Percentiles rank a stretch among this genome's conserved stretches.
phyloP scores from a whole-genome alignment of 2,329 filamentous ascomycete species.

The Cladorrhinum sp. region DNA sequence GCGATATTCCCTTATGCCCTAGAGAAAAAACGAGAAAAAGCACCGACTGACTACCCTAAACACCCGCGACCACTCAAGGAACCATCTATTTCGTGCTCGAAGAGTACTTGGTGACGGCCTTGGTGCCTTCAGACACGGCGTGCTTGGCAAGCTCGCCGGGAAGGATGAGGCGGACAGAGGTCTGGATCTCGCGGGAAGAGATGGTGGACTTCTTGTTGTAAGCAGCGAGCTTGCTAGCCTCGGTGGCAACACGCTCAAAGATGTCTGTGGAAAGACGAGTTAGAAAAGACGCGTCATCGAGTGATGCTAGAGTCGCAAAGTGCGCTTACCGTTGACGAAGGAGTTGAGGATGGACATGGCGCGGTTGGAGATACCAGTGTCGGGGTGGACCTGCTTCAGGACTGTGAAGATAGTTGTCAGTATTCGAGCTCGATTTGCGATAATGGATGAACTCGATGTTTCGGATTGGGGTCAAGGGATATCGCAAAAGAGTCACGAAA shows the following conservation, averaged over 20 bases:
- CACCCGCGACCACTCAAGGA: slow-evolving; percentile 32
- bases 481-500: slow-evolving; percentile 8
- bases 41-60: slow-evolving; percentile 22
- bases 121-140: slow-evolving; percentile 98
- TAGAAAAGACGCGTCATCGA: slow-evolving; percentile 21
- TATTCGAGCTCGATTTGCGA: slow-evolving; percentile 3
- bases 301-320: background rate
- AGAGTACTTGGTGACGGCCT: slow-evolving; percentile 99
- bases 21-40: slow-evolving; percentile 52
- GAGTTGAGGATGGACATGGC: slow-evolving; percentile 99
- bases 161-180: slow-evolving; percentile 95
- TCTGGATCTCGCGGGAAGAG: slow-evolving; percentile 98
- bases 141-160: slow-evolving; percentile 99
- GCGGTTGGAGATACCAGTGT: slow-evolving; percentile 99
- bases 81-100: slow-evolving; percentile 92
- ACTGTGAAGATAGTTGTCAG: slow-evolving; percentile 52
- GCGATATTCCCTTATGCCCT: slow-evolving; percentile 46
- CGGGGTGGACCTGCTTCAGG: slow-evolving; percentile 99
- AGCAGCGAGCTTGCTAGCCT: slow-evolving; percentile 97
- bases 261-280: slow-evolving; percentile 65
- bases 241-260: slow-evolving; percentile 97
- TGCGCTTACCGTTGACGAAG: slow-evolving; percentile 85
- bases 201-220: slow-evolving; percentile 99
- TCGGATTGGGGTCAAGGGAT: background rate
- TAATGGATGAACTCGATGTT: slow-evolving; percentile 2